A percentile compares a stretch with the other conserved stretches of the same genome.
phyloP scores from a whole-genome alignment of 768 basidiomycete species.

The Mycena belliarum region DNA sequence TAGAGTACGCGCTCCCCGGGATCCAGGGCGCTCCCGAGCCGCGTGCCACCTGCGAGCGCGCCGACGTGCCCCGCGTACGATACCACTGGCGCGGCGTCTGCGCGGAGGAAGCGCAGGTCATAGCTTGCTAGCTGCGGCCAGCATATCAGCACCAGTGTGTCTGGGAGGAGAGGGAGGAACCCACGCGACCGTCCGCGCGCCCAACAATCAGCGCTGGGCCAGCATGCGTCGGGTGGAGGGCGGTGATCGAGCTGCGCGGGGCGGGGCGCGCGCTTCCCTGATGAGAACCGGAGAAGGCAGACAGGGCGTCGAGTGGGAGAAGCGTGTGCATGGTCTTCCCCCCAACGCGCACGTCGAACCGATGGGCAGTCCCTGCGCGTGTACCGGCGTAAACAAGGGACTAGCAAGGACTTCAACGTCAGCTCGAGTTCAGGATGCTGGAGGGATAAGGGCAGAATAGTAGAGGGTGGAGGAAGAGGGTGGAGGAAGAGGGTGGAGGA shows the following conservation, averaged over 20 bases:
- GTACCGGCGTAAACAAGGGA: slow-evolving; percentile 19
- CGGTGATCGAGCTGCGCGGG: slow-evolving; percentile 25
- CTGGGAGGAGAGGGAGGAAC: slow-evolving; percentile 3
- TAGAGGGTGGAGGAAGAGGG: no score
- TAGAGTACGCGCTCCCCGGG: slow-evolving; percentile 60
- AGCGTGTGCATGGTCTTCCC: neutral
- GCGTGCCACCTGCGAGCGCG: neutral
- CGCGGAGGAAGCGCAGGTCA: slow-evolving; percentile 18
- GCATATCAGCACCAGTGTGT: slow-evolving; percentile 1
- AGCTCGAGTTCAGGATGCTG: no score
- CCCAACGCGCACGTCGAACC: slow-evolving; percentile 17
- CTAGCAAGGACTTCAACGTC: neutral
- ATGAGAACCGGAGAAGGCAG: neutral
- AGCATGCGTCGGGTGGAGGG: slow-evolving; percentile 21
- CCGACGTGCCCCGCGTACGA: slow-evolving; percentile 8
- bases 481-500: neutral
- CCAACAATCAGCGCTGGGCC: slow-evolving; percentile 28
- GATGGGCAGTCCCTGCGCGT: slow-evolving; percentile 10
- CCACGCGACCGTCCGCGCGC: slow-evolving; percentile 15
- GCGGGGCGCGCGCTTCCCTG: no score
- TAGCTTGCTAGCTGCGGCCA: slow-evolving; percentile 5
- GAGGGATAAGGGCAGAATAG: no score
- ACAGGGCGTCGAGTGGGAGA: neutral
- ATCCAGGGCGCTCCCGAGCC: slow-evolving; percentile 40
- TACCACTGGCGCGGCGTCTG: neutral